A percentile compares a stretch with the other conserved stretches of the same genome.
phyloP scores from a whole-genome alignment of 2,329 filamentous ascomycete genomes.

The Exophiala mesophila region DNA sequence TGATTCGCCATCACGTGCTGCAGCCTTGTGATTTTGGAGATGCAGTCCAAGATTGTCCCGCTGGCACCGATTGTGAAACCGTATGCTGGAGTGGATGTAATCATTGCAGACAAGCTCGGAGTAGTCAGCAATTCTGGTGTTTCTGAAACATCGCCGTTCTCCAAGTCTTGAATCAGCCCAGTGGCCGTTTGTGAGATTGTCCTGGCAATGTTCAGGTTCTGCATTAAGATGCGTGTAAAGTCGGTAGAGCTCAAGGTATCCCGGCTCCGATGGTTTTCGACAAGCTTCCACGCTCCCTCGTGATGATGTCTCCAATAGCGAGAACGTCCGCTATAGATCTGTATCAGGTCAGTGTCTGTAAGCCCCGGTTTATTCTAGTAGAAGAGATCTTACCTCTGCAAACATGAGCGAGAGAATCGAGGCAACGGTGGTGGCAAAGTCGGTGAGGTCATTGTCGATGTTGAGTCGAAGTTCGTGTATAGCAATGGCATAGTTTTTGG shows the following conservation, averaged over 20 bases:
- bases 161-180: background rate
- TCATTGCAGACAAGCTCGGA: background rate
- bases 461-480: slow-evolving; percentile 1
- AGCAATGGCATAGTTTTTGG: slow-evolving; percentile 8
- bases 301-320: slow-evolving; percentile 21
- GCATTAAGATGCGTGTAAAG: slow-evolving; percentile 20
- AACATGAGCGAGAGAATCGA: slow-evolving; percentile 11
- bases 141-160: background rate
- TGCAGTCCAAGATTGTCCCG: slow-evolving; percentile 17
- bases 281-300: slow-evolving; percentile 19
- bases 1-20: background rate
- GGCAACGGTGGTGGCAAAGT: slow-evolving; percentile 2
- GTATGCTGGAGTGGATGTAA: slow-evolving; percentile 9
- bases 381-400: slow-evolving; percentile 3
- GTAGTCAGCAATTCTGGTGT: background rate
- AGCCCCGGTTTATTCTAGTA: too few relatives aligned
- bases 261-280: background rate
- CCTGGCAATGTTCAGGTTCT: slow-evolving; percentile 21
- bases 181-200: slow-evolving; percentile 16
- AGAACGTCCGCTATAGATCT: slow-evolving; percentile 23
- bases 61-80: slow-evolving; percentile 24
- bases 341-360: slow-evolving; percentile 4
- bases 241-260: slow-evolving; percentile 5
- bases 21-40: slow-evolving; percentile 17
- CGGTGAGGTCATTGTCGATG: background rate